These are phyloP conservation scores for Aureobasidium musti DNA, from an alignment of 2,329 filamentous ascomycete genomes.

Conservation along the genomic window DNA sequence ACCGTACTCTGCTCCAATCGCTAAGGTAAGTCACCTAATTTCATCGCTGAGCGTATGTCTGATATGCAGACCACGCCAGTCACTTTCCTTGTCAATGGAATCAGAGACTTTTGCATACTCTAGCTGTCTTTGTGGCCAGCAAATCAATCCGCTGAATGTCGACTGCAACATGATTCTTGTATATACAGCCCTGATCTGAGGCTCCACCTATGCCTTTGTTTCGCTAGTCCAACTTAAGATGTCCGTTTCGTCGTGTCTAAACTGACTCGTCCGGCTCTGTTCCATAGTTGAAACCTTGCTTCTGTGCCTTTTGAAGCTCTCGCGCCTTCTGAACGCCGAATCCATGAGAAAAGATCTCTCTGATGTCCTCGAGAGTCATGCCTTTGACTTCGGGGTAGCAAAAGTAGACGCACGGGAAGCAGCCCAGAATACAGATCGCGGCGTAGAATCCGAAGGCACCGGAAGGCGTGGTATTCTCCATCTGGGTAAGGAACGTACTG, in stretches of 20 bases:
- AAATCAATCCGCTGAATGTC: too few relatives aligned
- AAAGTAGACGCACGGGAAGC: conserved; percentile 43
- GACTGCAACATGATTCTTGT: too few relatives aligned
- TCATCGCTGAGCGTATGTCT: too few relatives aligned
- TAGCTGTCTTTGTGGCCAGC: too few relatives aligned
- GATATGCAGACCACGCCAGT: too few relatives aligned
- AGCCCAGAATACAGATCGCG: conserved; percentile 45
- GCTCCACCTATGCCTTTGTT: too few relatives aligned
- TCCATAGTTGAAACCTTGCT: not conserved
- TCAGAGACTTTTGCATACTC: too few relatives aligned
- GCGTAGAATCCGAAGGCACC: conserved; percentile 48
- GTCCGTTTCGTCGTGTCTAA: not conserved
- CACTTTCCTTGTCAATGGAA: too few relatives aligned
- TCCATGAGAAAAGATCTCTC: conserved; percentile 42
- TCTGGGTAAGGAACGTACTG: conserved; percentile 46
- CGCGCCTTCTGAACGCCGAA: conserved; percentile 43
- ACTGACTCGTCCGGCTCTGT: not conserved
- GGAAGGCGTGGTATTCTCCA: conserved; percentile 43
- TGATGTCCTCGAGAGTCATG: conserved; percentile 44
- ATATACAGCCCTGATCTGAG: too few relatives aligned
- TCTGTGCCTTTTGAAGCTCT: conserved; percentile 40
- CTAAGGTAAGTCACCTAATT: too few relatives aligned
- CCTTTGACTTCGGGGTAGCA: conserved; percentile 47
- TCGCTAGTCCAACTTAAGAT: too few relatives aligned
- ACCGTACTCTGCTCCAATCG: too few relatives aligned